Evolutionary conservation across 371 early-diverging fungal genomes (phyloP), one percentile per base, ranked within the genome.

Genomic region (Furculomyces boomerangus): DNA sequence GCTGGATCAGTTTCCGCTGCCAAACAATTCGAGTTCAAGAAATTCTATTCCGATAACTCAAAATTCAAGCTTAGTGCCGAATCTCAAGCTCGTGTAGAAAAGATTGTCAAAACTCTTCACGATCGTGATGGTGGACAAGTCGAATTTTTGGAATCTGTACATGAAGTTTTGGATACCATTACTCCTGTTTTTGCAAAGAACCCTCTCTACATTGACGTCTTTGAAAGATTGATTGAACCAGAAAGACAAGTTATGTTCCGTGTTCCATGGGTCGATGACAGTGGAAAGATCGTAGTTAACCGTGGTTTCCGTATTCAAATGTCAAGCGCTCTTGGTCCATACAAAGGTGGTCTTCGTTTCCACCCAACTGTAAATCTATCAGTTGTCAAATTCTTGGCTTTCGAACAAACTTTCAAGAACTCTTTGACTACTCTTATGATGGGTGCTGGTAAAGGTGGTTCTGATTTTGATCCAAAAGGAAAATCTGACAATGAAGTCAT

Each of bases 291-390:
- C 57, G 63, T 56, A 51, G 57, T 69, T 51, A 69, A 69, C 70
- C 65, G 70, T 57, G 70, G 70, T 48, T 69, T 58, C 70, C 70
- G 70, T 54, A 69, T 69, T 18, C 70, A 69, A 60, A 69, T 69
- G 66, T 66, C 63, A 64, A 70, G 70, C 40, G 70, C 70, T n/a
- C 63, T 69, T 16, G 70, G 70, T 48, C 70, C 70, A 20, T 69
- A 69, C 70, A 69, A 69, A 66, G 70, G 70, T 46, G 70, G 70
- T 43, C 65, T 69, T 26, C 70, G 70, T 57, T 69, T 69, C 66
- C 70, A 69, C 53, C 70, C 70, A 14, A 65, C 70, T 1, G 70
- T 69, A 60, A 69, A 69, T 53, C 61, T 69, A 30, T 69, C 70
- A 3, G 64, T 69, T 28, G 59, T 69, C 55, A 69, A 69, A 64